A percentile compares a stretch with the other conserved stretches of the same genome.
These are phyloP conservation scores for Geotrichum klebahnii DNA, from an alignment of 1,139 yeast species.

Conservation along the genomic window DNA sequence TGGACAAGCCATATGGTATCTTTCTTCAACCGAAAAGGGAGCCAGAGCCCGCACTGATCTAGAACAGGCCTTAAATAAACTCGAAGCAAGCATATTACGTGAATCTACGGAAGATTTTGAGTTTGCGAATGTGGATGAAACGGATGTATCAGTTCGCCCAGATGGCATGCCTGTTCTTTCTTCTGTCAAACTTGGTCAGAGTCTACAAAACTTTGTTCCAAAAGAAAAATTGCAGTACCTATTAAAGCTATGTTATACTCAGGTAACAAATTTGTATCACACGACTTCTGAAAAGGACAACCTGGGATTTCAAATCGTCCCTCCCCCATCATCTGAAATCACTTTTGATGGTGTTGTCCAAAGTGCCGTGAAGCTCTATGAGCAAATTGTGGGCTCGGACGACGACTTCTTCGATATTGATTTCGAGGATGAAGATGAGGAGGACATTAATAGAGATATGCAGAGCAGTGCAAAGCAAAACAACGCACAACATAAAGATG, in stretches of 20 bases:
- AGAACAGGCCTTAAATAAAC: constrained; percentile 71
- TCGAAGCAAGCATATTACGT: constrained; percentile 74
- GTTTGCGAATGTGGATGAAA: constrained; percentile 51
- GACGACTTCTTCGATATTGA: constrained; percentile 95
- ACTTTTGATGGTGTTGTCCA: constrained; percentile 87
- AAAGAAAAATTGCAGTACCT: constrained; percentile 71
- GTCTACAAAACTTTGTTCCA: constrained; percentile 79
- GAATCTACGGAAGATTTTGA: constrained; percentile 61
- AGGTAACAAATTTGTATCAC: constrained; percentile 33
- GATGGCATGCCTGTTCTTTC: constrained; percentile 68
- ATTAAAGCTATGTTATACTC: constrained; percentile 77
- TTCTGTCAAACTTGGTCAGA: constrained; percentile 80
- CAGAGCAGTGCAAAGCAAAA: not conserved
- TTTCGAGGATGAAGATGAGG: constrained; percentile 87
- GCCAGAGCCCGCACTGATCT: constrained; percentile 66
- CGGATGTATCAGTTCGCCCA: constrained; percentile 52
- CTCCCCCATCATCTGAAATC: constrained; percentile 73
- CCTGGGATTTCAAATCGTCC: constrained; percentile 39
- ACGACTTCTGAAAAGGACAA: constrained; percentile 38
- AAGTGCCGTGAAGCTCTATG: constrained; percentile 72
- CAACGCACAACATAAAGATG: too few relatives aligned
- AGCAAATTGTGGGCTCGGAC: constrained; percentile 79
- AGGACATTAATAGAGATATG: constrained; percentile 18
- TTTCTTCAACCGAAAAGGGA: constrained; percentile 72
- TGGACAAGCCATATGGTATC: constrained; percentile 89